Base-by-base conservation (phyloP, 192 early-diverging fungal genomes). In the Podila minutissima region DNA sequence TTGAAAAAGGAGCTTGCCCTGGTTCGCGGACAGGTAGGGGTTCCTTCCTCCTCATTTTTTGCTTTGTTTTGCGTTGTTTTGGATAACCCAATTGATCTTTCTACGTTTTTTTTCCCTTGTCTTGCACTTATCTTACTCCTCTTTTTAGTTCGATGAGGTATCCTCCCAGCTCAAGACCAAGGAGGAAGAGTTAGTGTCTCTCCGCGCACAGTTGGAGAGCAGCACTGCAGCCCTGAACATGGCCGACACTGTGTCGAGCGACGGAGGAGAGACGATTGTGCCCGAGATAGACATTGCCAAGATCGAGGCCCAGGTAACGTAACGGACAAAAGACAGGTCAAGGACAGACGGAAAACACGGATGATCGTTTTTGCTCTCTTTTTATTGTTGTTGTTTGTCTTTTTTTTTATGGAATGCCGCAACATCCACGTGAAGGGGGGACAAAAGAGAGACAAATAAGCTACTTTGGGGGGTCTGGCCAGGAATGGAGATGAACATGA, bases 221-320 rank as follows among this genome's bases (percentile, higher is more conserved):
- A 61, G 69, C 49, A 67, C 69, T 15, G 50, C 65, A 67, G 70
- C 28, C 76, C 72, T 64, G 70, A 60, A 32, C 66, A 75, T 69
- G 74, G 74, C 74, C 41, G 75, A 79, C 51, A 79, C 70, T 17
- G 69, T 79, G n/a, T 79, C 76, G 17, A 79, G 76, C 55, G 76
- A 79, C 28, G 76, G 76, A 67, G 76, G 76, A 10, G 76, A 79
- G 46, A 79, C 76, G 12, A 46, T 79, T 66, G 76, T 79, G 28
- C 76, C 76, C 29, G 76, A 79, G 50, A 68, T 79, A 64, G 76
- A 79, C 59, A 49, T 79, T 31, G 67, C 76, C 58, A 79, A 79
- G 70, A 79, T 79, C 32, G 76, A 79, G 53, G 66, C 76, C 58
- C 76, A 79, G 76, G 76, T 79, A 61, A 35, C 20, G 50, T n/a